Percentiles rank a stretch among this genome's conserved stretches.
Conservation (phyloP, 2,329 filamentous ascomycete species). For the Calonectria pseudoturangicola region DNA sequence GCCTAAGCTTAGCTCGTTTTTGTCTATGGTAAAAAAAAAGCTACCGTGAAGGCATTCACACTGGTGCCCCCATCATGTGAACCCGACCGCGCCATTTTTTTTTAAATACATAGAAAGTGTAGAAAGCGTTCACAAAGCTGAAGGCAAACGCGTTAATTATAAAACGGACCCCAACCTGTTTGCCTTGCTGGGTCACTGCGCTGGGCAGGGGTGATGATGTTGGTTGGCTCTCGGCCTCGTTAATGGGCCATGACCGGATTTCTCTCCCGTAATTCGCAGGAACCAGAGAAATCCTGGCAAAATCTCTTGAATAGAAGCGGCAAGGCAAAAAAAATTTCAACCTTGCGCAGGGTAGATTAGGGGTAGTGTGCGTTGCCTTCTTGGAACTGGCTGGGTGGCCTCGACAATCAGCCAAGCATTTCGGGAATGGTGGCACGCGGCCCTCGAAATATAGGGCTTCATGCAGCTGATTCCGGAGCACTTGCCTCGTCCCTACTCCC, state of each 20-base stretch:
- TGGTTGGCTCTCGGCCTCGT: neutral
- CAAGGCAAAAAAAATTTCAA: neutral
- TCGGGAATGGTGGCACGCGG: too few relatives aligned
- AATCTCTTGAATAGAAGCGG: neutral
- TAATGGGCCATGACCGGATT: neutral
- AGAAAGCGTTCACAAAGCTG: neutral
- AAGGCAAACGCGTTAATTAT: constrained; percentile 2
- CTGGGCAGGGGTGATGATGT: neutral
- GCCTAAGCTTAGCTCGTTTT: neutral
- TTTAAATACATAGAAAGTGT: neutral
- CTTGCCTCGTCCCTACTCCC: neutral
- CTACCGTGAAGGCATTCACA: neutral
- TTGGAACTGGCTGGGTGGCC: neutral
- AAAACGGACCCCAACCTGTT: neutral
- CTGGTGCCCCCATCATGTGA: neutral
- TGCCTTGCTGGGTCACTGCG: neutral
- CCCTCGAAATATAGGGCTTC: neutral
- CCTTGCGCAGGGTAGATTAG: neutral
- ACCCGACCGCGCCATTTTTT: neutral
- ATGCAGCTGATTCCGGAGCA: neutral
- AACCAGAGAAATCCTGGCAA: neutral
- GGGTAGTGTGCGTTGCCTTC: neutral
- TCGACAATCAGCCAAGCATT: neutral
- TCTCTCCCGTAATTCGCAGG: neutral
- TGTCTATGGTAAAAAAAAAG: neutral